A percentile compares a stretch with the other conserved stretches of the same genome.
phyloP scores from a whole-genome alignment of 257 asterid species.

The Solanum virginianum region DNA sequence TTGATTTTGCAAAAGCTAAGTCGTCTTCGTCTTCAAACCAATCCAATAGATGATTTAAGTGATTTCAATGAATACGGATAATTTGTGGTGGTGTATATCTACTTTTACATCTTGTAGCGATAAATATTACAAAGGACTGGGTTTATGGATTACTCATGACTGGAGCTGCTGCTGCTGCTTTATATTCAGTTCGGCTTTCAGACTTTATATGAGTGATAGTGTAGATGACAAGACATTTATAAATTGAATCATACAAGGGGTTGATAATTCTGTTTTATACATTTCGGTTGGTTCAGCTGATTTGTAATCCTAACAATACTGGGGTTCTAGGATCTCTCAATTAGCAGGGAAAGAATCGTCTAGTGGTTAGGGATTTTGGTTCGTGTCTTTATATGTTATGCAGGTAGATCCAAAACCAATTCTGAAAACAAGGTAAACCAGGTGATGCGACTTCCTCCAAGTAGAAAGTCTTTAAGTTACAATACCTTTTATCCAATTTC shows the following conservation, averaged over 20 bases:
- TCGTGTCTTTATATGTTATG: not conserved
- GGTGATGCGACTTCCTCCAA: too few relatives aligned
- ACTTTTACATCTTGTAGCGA: not conserved
- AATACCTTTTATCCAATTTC: not conserved
- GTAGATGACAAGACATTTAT: not conserved
- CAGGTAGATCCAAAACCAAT: not conserved
- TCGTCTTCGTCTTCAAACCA: conserved; percentile 65
- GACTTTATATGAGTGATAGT: not conserved
- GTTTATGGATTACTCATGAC: not conserved
- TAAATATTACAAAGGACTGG: not conserved
- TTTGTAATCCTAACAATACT: not conserved
- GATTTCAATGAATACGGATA: conserved; percentile 1
- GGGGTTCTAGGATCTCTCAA: not conserved
- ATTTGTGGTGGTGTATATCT: conserved; percentile 16
- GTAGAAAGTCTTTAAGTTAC: not conserved
- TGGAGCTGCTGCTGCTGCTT: not conserved
- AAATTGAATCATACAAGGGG: not conserved
- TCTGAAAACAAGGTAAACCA: not conserved
- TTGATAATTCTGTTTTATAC: not conserved
- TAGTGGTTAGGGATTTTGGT: not conserved
- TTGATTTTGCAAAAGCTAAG: conserved; percentile 89
- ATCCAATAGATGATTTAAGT: conserved; percentile 48
- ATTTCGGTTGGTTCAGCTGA: not conserved
- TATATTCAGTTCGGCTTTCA: not conserved
- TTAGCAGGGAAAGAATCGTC: not conserved